These are phyloP conservation scores for Leptographium flavum DNA, from an alignment of 2,329 filamentous ascomycete genomes.

Conservation along the genomic window DNA sequence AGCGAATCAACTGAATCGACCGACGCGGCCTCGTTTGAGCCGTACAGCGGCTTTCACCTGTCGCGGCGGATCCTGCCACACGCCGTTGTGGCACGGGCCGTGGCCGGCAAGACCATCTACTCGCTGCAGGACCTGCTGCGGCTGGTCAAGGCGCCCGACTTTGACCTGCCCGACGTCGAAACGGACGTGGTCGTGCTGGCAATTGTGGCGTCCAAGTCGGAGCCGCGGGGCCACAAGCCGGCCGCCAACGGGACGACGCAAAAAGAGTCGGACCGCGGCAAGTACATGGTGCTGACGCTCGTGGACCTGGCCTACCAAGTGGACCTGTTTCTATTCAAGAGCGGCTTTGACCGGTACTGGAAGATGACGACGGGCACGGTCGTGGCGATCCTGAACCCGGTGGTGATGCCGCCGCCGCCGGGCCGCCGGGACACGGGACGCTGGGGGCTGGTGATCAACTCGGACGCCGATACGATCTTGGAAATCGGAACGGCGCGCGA, in stretches of 20 bases:
- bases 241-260: constrained; percentile 15
- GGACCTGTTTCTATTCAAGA: constrained; percentile 83
- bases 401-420: constrained; percentile 73
- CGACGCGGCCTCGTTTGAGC: constrained; percentile 48
- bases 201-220: constrained; percentile 77
- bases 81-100: constrained; percentile 59
- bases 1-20: neutral
- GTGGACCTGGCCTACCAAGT: constrained; percentile 84
- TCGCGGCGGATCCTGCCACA: constrained; percentile 75
- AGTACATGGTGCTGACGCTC: constrained; percentile 85
- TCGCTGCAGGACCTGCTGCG: constrained; percentile 68
- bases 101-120: constrained; percentile 65
- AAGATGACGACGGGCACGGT: constrained; percentile 86
- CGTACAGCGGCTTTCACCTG: constrained; percentile 74
- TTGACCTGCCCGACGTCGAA: constrained; percentile 66
- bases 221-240: constrained; percentile 49
- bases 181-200: constrained; percentile 82
- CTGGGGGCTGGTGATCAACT: constrained; percentile 76
- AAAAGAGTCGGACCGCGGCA: constrained; percentile 34
- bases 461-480: constrained; percentile 75
- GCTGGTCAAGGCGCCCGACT: constrained; percentile 69
- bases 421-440: constrained; percentile 63
- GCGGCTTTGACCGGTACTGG: constrained; percentile 86
- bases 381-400: constrained; percentile 82
- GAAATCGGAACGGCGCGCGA: constrained; percentile 79